phyloP scores from a whole-genome alignment of 2,329 filamentous ascomycete genomes.

The Apiospora arundinis region DNA sequence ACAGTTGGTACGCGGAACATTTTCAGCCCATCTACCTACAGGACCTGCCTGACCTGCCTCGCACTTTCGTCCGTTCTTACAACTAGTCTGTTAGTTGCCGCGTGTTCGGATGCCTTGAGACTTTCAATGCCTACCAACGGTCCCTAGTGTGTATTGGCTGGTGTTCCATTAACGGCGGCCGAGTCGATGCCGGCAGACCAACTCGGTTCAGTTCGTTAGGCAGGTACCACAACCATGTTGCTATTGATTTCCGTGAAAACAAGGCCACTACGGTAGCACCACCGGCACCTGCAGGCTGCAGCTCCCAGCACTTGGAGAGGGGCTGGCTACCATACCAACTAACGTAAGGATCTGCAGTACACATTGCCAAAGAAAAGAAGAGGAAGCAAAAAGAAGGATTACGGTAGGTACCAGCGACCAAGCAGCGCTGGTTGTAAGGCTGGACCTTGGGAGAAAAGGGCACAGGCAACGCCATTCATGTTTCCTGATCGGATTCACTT shows the following conservation, averaged over 20 bases:
- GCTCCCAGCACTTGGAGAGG: too few species aligned
- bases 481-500: constrained; percentile 5
- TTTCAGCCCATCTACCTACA: not conserved
- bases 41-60: not conserved
- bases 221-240: not conserved
- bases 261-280: too few species aligned
- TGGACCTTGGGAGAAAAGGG: not conserved
- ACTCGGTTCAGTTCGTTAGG: not conserved
- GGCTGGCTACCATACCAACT: too few species aligned
- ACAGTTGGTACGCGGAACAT: too few species aligned
- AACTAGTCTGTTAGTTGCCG: not conserved
- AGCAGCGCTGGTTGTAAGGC: not conserved
- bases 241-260: too few species aligned
- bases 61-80: not conserved
- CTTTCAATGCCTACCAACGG: not conserved
- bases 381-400: too few species aligned
- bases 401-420: not conserved
- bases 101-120: not conserved
- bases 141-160: not conserved
- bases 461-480: not conserved
- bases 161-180: constrained; percentile 5
- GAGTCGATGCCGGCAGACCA: not conserved
- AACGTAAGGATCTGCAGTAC: not conserved
- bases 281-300: too few species aligned
- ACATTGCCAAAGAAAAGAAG: not conserved